Conservation (phyloP, 352 stramenopile species). For the Phytophthora palmivora region DNA sequence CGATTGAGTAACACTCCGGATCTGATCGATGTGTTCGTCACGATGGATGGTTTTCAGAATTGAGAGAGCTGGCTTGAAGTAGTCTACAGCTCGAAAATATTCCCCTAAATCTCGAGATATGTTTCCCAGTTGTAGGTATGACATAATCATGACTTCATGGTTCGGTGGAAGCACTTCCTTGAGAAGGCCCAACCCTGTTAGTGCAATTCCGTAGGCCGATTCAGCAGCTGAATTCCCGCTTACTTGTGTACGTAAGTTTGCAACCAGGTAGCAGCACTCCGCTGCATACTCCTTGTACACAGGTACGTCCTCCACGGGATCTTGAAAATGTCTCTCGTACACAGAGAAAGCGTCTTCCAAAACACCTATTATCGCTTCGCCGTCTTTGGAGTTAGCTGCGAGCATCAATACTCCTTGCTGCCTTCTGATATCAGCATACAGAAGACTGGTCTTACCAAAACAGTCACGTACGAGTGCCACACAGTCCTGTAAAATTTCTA, state of each 20-base stretch:
- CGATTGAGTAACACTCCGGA: slow-evolving; percentile 46
- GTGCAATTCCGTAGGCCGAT: slow-evolving; percentile 49
- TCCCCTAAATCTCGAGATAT: slow-evolving; percentile 54
- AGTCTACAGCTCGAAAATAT: slow-evolving; percentile 62
- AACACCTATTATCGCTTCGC: slow-evolving; percentile 50
- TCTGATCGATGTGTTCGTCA: slow-evolving; percentile 35
- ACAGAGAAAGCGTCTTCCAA: slow-evolving; percentile 63
- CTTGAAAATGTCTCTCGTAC: slow-evolving; percentile 56
- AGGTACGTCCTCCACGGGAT: slow-evolving; percentile 24
- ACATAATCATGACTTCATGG: slow-evolving; percentile 47
- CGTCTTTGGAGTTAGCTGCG: slow-evolving; percentile 6
- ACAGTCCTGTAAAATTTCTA: slow-evolving; percentile 35
- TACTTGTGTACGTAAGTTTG: slow-evolving; percentile 28
- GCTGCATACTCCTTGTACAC: slow-evolving; percentile 39
- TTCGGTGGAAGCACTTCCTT: slow-evolving; percentile 35
- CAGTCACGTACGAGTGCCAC: slow-evolving; percentile 44
- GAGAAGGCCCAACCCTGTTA: slow-evolving; percentile 46
- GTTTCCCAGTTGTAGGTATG: slow-evolving; percentile 53
- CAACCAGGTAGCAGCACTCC: slow-evolving; percentile 51
- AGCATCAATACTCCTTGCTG: slow-evolving; percentile 52
- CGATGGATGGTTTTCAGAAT: slow-evolving; percentile 38
- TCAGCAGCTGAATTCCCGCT: slow-evolving; percentile 32
- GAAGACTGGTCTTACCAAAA: slow-evolving; percentile 53
- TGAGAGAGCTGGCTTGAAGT: slow-evolving; percentile 45
- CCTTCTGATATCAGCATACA: slow-evolving; percentile 56